Base-by-base conservation (phyloP, 78 protist genomes). In the Emiliania huxleyi region DNA sequence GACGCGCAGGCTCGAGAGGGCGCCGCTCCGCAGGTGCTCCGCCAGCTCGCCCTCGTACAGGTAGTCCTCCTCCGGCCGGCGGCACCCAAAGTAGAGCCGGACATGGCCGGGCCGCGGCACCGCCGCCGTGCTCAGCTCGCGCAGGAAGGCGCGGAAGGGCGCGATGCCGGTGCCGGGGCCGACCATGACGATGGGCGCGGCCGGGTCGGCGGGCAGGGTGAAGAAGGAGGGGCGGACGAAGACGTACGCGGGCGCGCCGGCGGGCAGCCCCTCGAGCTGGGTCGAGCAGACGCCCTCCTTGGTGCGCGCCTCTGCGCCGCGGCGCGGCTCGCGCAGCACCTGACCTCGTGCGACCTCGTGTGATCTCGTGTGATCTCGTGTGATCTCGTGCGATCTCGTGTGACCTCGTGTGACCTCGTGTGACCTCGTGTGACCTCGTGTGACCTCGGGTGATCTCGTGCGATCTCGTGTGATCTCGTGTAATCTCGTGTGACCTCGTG, bases 101-200 rank as follows among this genome's bases (percentile, higher is more conserved):
- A 46, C 6, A 1, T 3, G 22, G n/a, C n/a, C 46, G 23, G 55
- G 11, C 45, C 23, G 85, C 85, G 12, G 35, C n/a, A 22, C 18
- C 18, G 43, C 26, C 19, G 12, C n/a, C 45, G 26, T 3, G 12
- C 40, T 19, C 55, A 48, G 55, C 55, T 48, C 55, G 23, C 11
- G 55, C 23, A 48, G 55, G 11, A 48, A 48, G 55, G 55, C 55
- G 71, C n/a, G 6, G 99, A 97, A 69, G 99, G 99, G 6, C n/a
- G n/a, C n/a, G n/a, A n/a, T n/a, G n/a, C n/a, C n/a, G n/a, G n/a
- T n/a, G n/a, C n/a, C n/a, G n/a, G 99, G 98, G 25, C 99, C 99
- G 38, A 97, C 94, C 96, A 96, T 94, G 90, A 98, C 91, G 44
- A 97, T 40, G 62, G 98, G 99, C 43, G n/a, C 87, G 81, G 29